phyloP scores from a whole-genome alignment of 768 basidiomycete species.

The Rubroboletus satanas region DNA sequence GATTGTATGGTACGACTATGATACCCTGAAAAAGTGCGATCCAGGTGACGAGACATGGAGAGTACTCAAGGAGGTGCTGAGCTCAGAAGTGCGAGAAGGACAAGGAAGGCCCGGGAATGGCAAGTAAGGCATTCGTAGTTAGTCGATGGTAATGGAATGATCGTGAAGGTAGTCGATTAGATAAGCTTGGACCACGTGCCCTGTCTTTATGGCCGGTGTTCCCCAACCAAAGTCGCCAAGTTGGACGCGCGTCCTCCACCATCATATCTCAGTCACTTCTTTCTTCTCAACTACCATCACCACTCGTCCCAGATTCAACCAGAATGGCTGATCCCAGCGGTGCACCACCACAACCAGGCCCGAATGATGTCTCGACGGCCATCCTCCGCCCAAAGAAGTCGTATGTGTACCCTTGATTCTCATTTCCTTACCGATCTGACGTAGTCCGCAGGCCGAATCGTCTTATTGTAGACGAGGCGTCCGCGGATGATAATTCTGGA shows the following conservation, averaged over 20 bases:
- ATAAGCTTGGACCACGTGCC: constrained; percentile 2
- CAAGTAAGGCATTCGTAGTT: neutral
- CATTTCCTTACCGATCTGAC: constrained; percentile 14
- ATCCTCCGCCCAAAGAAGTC: constrained; percentile 98
- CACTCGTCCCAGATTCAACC: constrained; percentile 4
- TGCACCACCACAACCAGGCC: constrained; percentile 76
- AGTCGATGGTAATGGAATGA: constrained; percentile 8
- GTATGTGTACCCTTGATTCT: constrained; percentile 47
- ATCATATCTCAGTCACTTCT: neutral
- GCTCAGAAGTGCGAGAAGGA: constrained; percentile 18
- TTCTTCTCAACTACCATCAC: constrained; percentile 11
- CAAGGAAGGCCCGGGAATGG: neutral
- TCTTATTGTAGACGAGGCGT: constrained; percentile 93
- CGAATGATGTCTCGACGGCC: constrained; percentile 89
- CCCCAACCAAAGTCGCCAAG: neutral
- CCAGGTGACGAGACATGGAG: constrained; percentile 50
- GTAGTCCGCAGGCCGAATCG: constrained; percentile 79
- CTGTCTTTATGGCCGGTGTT: constrained; percentile 13
- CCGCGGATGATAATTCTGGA: constrained; percentile 96
- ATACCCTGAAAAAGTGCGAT: constrained; percentile 56
- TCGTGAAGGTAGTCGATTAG: constrained; percentile 13
- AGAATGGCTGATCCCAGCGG: constrained; percentile 81
- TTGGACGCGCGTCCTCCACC: constrained; percentile 31
- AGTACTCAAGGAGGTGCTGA: constrained; percentile 25
- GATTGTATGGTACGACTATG: constrained; percentile 79